Evolutionary conservation across 805 yeast genomes (phyloP).

Genomic region (Saturnispora sekii): DNA sequence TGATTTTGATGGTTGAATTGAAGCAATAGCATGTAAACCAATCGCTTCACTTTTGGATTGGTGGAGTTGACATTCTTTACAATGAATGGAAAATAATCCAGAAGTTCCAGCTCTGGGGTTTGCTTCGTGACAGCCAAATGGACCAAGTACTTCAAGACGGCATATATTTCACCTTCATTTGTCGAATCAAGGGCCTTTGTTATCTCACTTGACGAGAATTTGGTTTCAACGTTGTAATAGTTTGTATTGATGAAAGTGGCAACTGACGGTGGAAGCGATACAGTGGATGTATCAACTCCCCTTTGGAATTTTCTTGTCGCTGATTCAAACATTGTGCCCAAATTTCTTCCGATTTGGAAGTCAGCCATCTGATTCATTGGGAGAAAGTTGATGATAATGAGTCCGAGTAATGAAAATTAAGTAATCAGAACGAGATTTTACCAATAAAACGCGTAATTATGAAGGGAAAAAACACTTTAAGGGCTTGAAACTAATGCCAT

Average conservation of each 20-base stretch:
- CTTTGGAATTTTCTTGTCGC: slow-evolving; percentile 12
- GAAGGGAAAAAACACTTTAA: too few species aligned
- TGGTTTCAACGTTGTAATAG: slow-evolving; percentile 15
- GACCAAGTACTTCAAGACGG: slow-evolving; percentile 50
- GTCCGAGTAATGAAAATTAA: too few species aligned
- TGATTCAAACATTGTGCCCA: slow-evolving; percentile 16
- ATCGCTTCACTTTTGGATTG: slow-evolving; percentile 53
- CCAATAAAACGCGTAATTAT: neutral
- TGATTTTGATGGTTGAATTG: slow-evolving; percentile 78
- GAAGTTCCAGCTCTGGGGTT: slow-evolving; percentile 29
- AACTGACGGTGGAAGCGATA: slow-evolving; percentile 16
- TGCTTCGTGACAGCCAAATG: slow-evolving; percentile 28
- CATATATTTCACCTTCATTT: slow-evolving; percentile 51
- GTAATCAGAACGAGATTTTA: too few species aligned
- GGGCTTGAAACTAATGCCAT: too few species aligned
- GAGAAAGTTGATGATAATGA: too few species aligned
- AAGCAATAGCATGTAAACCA: slow-evolving; percentile 67
- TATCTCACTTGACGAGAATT: slow-evolving; percentile 54
- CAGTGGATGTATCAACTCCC: slow-evolving; percentile 11
- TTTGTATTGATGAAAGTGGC: slow-evolving; percentile 18
- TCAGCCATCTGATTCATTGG: slow-evolving; percentile 11
- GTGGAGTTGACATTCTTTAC: slow-evolving; percentile 75
- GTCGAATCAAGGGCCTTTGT: slow-evolving; percentile 41
- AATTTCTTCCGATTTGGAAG: slow-evolving; percentile 12
- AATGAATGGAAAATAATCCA: slow-evolving; percentile 68